Percentiles rank a stretch among this genome's conserved stretches.
phyloP scores from a whole-genome alignment of 2,329 filamentous ascomycete genomes.

The Verticillium nonalfalfae region DNA sequence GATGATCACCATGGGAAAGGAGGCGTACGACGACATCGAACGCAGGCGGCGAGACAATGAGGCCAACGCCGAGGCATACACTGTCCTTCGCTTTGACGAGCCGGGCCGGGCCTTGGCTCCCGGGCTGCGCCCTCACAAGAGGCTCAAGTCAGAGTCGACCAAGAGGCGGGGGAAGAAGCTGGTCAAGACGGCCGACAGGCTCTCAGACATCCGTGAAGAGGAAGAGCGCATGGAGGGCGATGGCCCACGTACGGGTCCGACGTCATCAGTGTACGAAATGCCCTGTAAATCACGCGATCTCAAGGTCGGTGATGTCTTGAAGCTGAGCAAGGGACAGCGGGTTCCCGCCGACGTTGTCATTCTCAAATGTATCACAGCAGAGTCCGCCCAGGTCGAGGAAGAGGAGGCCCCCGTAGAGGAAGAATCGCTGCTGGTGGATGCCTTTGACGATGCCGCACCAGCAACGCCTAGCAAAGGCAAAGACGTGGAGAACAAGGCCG shows the following conservation, averaged over 20 bases:
- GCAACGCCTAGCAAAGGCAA: slow-evolving; percentile 17
- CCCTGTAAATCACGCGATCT: slow-evolving; percentile 80
- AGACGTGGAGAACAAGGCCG: slow-evolving; percentile 16
- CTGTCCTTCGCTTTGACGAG: slow-evolving; percentile 66
- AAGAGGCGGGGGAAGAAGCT: slow-evolving; percentile 30
- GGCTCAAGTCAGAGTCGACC: slow-evolving; percentile 38
- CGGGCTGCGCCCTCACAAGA: slow-evolving; percentile 29
- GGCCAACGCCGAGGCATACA: slow-evolving; percentile 88
- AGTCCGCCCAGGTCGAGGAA: slow-evolving; percentile 29
- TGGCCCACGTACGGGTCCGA: slow-evolving; percentile 29
- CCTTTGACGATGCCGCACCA: slow-evolving; percentile 13
- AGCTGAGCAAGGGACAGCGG: slow-evolving; percentile 84
- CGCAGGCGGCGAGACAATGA: slow-evolving; percentile 82
- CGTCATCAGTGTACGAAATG: slow-evolving; percentile 55
- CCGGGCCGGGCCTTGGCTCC: slow-evolving; percentile 27
- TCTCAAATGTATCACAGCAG: slow-evolving; percentile 68
- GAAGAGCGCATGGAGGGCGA: slow-evolving; percentile 46
- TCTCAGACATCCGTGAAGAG: slow-evolving; percentile 66
- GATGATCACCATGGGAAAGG: slow-evolving; percentile 87
- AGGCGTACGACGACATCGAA: slow-evolving; percentile 89
- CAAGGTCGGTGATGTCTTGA: slow-evolving; percentile 92
- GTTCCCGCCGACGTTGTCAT: slow-evolving; percentile 94
- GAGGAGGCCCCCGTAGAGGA: slow-evolving; percentile 22
- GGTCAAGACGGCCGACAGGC: slow-evolving; percentile 30
- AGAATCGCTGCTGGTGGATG: slow-evolving; percentile 34